Evolutionary conservation across 1,139 yeast genomes (phyloP).

Genomic region (Yamadazyma atlantica): DNA sequence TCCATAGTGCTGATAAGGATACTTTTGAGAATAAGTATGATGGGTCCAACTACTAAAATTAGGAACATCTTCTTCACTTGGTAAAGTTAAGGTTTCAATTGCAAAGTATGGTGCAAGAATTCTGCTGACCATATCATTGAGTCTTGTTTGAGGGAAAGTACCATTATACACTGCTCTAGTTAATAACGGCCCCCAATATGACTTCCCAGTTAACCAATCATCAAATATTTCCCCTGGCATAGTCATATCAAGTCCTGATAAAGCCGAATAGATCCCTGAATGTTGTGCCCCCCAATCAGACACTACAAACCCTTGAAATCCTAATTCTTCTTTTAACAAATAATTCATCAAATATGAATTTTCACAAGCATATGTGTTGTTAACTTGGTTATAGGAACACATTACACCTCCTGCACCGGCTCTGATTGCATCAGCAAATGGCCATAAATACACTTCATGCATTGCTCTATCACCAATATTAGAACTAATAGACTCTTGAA

Average conservation of each 20-base stretch:
- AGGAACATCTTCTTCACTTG: conserved; percentile 45
- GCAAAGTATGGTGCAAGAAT: conserved; percentile 60
- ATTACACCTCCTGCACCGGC: conserved; percentile 64
- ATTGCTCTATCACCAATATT: conserved; percentile 62
- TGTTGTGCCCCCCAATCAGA: conserved; percentile 70
- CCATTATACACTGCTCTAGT: conserved; percentile 57
- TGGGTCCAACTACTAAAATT: conserved; percentile 62
- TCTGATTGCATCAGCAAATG: conserved; percentile 61
- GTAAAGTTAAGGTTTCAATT: conserved; percentile 31
- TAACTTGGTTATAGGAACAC: conserved; percentile 62
- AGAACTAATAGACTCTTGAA: conserved; percentile 41
- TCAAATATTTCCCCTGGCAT: conserved; percentile 65
- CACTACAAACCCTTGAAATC: conserved; percentile 66
- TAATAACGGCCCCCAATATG: conserved; percentile 59
- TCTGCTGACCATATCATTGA: conserved; percentile 63
- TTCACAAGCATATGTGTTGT: conserved; percentile 61
- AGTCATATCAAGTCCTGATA: conserved; percentile 64
- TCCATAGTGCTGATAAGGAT: conserved; percentile 53
- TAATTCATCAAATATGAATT: conserved; percentile 57
- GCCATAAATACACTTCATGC: conserved; percentile 67
- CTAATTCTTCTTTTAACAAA: conserved; percentile 59
- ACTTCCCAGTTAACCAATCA: conserved; percentile 54
- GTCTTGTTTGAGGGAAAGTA: conserved; percentile 53
- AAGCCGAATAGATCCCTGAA: conserved; percentile 54
- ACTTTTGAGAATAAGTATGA: conserved; percentile 53